Conservation (phyloP, 345 rosid species). For the Abelmoschus esculentus region DNA sequence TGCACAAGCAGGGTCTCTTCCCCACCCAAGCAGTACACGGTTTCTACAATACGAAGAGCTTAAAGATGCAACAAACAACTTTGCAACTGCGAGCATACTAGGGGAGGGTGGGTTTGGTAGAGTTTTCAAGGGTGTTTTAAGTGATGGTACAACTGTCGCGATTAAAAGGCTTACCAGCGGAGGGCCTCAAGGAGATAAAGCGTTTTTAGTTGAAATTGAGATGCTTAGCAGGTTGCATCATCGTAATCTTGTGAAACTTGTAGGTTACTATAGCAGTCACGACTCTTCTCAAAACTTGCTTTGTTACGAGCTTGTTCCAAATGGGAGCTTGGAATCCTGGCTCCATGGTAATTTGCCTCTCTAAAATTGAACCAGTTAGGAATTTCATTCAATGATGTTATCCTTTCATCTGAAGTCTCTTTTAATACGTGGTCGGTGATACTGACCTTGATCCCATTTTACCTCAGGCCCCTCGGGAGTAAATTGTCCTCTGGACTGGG, state of each 20-base stretch:
- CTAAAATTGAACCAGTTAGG: neutral
- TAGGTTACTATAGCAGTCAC: constrained; percentile 84
- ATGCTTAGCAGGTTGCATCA: constrained; percentile 99
- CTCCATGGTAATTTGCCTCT: constrained; percentile 65
- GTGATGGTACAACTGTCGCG: constrained; percentile 97
- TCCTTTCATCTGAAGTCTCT: constrained; percentile 7
- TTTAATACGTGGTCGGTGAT: neutral
- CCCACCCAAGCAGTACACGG: constrained; percentile 80
- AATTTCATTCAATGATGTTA: neutral
- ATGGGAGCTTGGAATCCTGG: constrained; percentile 97
- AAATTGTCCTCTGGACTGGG: constrained; percentile 96
- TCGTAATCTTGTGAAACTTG: constrained; percentile 97
- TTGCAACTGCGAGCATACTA: constrained; percentile 70
- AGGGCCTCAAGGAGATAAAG: constrained; percentile 94
- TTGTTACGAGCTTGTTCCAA: constrained; percentile 95
- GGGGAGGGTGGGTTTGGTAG: constrained; percentile 99
- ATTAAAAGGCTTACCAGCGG: constrained; percentile 88
- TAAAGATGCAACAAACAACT: constrained; percentile 88
- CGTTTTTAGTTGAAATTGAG: constrained; percentile 94
- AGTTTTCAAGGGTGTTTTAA: constrained; percentile 92
- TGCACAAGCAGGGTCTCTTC: constrained; percentile 55
- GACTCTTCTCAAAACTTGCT: constrained; percentile 90
- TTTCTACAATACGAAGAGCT: constrained; percentile 93
- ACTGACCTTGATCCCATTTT: constrained; percentile 13
- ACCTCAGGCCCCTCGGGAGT: constrained; percentile 79